Evolutionary conservation across 1,139 yeast genomes (phyloP), one percentile per base, ranked within the genome.

Genomic region (Protomyces inouyei): DNA sequence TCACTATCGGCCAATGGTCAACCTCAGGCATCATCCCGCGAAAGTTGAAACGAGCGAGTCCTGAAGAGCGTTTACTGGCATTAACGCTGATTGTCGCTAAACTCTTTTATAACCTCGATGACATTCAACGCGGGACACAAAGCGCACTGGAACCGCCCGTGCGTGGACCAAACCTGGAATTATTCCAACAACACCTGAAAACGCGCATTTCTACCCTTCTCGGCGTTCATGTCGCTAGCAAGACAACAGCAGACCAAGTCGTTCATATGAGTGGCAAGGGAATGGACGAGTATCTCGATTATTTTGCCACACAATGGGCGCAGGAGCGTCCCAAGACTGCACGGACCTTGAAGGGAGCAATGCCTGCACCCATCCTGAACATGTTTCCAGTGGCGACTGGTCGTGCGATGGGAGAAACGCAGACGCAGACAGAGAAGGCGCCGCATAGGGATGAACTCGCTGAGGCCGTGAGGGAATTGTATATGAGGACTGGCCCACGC

Each of bases 171-270:
- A 43, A 59, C 46, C 12, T 40, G n/a, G 46, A 32, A 12, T 38
- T 25, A 3, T 59, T 55, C 46, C 63, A 52, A 14, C 40, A 43
- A 4, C 23, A 28, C n/a, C 21, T 59, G 12, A 18, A 43, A n/a
- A 45, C 25, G 21, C 43, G 36, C 21, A 23, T 59, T 12, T 52
- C 63, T n/a, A 21, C 52, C 5, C 28, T 25, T 25, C 57, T 52
- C 36, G 63, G 63, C 23, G 38, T 59, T 32, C 57, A 59, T 18
- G 51, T 52, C 16, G 56, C 57, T 9, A 16, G 57, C n/a, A 52
- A 52, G 63, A 52, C 63, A 6, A 40, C n/a, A 6, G 52, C 63
- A 8, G 23, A 40, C 25, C 57, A 59, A 16, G 48, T 52, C 4
- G 35, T 59, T 12, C 12, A 32, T 32, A 59, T 59, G 63, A 40